Conservation (phyloP, 495 filamentous ascomycete genomes). For the Bacidia gigantensis region DNA sequence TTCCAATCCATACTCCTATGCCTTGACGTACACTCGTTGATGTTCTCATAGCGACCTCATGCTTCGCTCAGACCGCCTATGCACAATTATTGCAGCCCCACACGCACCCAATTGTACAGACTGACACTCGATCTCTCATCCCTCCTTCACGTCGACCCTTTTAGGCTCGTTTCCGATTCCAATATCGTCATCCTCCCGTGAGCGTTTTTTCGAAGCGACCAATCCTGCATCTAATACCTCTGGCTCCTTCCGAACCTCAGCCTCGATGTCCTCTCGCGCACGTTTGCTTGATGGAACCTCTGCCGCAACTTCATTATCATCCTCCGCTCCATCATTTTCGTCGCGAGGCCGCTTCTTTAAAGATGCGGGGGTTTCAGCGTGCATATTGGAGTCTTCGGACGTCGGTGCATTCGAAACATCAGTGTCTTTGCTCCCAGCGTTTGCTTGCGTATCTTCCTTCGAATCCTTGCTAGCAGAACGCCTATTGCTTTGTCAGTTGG, state of each 20-base stretch:
- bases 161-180: too few relatives aligned
- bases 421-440: not conserved
- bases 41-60: too few relatives aligned
- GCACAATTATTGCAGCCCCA: too few relatives aligned
- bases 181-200: not conserved
- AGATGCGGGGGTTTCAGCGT: not conserved
- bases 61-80: too few relatives aligned
- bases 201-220: too few relatives aligned
- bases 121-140: too few relatives aligned
- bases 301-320: not conserved
- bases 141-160: not conserved
- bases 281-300: not conserved
- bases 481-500: not conserved
- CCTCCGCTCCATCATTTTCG: not conserved
- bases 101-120: too few relatives aligned
- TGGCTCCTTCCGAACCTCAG: conserved; percentile 24
- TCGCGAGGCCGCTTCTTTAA: not conserved
- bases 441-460: not conserved
- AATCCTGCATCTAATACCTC: conserved; percentile 38
- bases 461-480: not conserved
- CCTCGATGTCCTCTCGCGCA: conserved; percentile 16
- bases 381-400: not conserved
- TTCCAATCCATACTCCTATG: too few relatives aligned
- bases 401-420: not conserved
- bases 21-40: too few relatives aligned